Base-by-base conservation (phyloP, 2,329 filamentous ascomycete genomes). In the Epichloe gansuensis region DNA sequence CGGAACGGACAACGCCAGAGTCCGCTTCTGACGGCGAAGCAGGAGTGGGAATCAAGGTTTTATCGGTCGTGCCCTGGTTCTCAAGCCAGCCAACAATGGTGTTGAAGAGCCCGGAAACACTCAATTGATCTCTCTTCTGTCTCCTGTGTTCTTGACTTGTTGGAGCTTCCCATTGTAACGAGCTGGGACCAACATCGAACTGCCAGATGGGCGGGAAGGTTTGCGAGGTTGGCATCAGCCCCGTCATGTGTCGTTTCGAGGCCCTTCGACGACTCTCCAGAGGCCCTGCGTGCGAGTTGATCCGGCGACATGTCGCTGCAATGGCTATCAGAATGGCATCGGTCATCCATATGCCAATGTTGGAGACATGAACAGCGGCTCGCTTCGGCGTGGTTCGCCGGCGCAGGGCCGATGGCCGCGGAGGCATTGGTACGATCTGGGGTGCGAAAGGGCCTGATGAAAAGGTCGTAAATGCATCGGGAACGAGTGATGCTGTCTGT, bases 81-180 rank as follows among this genome's bases (percentile, higher is more conserved):
- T 60, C 55, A n/a, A 66, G 55, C 62, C 64, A 64, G 17, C 55
- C 49, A 12, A 66, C 58, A 51, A 64, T 63, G 42, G 49, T 59
- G n/a, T 62, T 61, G 21, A 66, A 49, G 1, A 63, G 15, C 0
- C 49, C 53, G 5, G 56, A 56, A 1, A 59, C 49, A 31, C 51
- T 59, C 6, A 60, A 38, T 15, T 54, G 53, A 13, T 55, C 42
- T 38, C 55, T 55, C 51, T 61, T 63, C 27, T 54, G 56, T n/a
- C 56, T 58, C 4, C 62, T 62, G 6, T 60, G 52, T 49, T 62
- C 58, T 9, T 63, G 56, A 3, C 63, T 53, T 12, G 63, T 70
- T 8, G 78, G 77, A 8, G 77, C 68, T 39, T 72, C 64, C 78
- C 78, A 81, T 46, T 68, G 66, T 74, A 75, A 77, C 50, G 76